phyloP scores from a whole-genome alignment of 2,329 filamentous ascomycete species.

The Sarocladiaceae sp. region DNA sequence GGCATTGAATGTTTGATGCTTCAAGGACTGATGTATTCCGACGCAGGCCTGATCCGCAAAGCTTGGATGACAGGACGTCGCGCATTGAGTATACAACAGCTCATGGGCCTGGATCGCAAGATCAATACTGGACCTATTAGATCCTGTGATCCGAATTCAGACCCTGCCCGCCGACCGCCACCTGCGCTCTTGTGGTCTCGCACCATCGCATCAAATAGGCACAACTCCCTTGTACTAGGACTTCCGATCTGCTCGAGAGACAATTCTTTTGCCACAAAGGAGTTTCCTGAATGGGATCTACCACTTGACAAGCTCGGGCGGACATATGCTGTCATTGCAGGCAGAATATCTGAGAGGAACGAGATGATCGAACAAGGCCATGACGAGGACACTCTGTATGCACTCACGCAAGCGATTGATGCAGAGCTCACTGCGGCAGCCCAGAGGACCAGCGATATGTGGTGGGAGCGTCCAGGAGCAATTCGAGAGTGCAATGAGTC shows the following conservation, averaged over 20 bases:
- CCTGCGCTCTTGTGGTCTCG: constrained; percentile 40
- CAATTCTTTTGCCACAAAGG: constrained; percentile 29
- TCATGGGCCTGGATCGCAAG: constrained; percentile 43
- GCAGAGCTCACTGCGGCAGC: constrained; percentile 41
- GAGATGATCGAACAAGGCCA: constrained; percentile 22
- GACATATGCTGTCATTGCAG: constrained; percentile 36
- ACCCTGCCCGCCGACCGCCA: constrained; percentile 23
- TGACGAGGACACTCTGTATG: constrained; percentile 20
- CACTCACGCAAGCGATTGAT: constrained; percentile 39
- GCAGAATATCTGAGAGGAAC: constrained; percentile 45
- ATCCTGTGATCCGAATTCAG: constrained; percentile 28
- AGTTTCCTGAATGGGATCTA: constrained; percentile 24
- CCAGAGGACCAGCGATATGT: constrained; percentile 35
- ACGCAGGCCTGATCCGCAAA: constrained; percentile 49
- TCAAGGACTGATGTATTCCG: constrained; percentile 44
- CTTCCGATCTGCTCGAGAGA: constrained; percentile 40
- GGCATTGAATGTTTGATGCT: constrained; percentile 49
- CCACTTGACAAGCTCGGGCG: constrained; percentile 40
- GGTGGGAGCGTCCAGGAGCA: constrained; percentile 37
- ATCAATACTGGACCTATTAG: constrained; percentile 29
- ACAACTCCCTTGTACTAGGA: constrained; percentile 46
- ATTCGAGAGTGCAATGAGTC: constrained; percentile 12
- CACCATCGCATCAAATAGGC: constrained; percentile 45
- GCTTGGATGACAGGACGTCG: constrained; percentile 49
- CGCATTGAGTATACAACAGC: constrained; percentile 45